Conservation (phyloP, 2,329 filamentous ascomycete species). For the Botrytis byssoidea region DNA sequence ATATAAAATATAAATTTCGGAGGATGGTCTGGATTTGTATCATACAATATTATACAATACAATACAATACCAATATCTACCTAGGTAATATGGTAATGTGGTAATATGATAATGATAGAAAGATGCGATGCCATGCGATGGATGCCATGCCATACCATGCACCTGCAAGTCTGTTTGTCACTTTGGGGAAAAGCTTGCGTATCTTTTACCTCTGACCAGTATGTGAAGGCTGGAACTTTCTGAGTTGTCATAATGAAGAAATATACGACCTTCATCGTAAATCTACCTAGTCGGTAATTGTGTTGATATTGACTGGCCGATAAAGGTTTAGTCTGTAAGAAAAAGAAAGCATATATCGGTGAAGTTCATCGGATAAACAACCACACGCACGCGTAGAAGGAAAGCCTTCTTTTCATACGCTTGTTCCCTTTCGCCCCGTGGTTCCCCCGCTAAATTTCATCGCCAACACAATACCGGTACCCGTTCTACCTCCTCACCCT, state of each 20-base stretch:
- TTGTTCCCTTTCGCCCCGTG: not conserved
- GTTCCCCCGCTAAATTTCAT: not conserved
- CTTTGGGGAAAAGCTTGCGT: not conserved
- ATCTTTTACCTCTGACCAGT: not conserved
- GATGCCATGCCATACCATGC: not conserved
- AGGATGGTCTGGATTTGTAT: not conserved
- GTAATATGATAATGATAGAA: not conserved
- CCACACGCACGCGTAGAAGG: not conserved
- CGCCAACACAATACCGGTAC: not conserved
- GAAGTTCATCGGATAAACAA: not conserved
- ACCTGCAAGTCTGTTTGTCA: not conserved
- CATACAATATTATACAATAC: not conserved
- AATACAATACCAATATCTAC: not conserved
- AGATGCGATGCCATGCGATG: not conserved
- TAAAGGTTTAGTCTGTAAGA: not conserved
- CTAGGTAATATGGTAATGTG: too few relatives aligned
- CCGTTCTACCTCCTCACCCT: not conserved
- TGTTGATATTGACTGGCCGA: not conserved
- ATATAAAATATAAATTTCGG: too few relatives aligned
- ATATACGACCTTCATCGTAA: not conserved
- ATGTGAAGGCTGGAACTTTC: not conserved
- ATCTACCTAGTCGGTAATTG: not conserved
- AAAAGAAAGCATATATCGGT: not conserved
- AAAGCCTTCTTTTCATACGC: not conserved
- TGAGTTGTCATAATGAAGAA: conserved; percentile 5